Evolutionary conservation across 257 asterid species (phyloP).

Genomic region (Paulownia fortunei): DNA sequence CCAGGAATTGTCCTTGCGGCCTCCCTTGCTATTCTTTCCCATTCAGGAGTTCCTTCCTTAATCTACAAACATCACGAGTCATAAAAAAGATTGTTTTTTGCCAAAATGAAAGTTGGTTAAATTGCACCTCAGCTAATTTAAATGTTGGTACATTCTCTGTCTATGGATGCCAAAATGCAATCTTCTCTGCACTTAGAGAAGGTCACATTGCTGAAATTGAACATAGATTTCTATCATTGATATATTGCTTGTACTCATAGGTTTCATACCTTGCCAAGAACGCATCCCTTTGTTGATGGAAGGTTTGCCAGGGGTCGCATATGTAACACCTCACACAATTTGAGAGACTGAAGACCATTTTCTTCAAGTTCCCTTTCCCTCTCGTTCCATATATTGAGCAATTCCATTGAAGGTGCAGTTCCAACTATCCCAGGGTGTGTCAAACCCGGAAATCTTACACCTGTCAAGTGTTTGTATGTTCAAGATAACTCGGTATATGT

Average conservation of each 20-base stretch:
- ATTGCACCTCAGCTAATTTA: background rate
- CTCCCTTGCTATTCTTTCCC: conserved; percentile 87
- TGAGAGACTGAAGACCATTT: conserved; percentile 66
- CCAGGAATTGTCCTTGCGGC: conserved; percentile 97
- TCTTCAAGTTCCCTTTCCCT: conserved; percentile 78
- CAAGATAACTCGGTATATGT: background rate
- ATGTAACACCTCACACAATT: conserved; percentile 88
- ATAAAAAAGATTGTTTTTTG: background rate
- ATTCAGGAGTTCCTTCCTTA: conserved; percentile 72
- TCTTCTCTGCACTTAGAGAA: no score
- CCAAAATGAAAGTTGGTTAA: background rate
- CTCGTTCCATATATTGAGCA: conserved; percentile 82
- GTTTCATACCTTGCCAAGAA: conserved; percentile 84
- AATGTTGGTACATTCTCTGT: no score
- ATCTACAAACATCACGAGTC: conserved; percentile 50
- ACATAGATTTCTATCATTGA: background rate
- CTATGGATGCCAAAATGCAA: no score
- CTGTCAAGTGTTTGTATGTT: conserved; percentile 35
- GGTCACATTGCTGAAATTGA: no score
- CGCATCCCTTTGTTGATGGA: conserved; percentile 81
- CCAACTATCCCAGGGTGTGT: conserved; percentile 95
- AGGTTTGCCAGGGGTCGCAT: conserved; percentile 83
- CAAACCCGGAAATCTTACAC: conserved; percentile 92
- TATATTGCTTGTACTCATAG: background rate
- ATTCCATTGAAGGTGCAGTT: conserved; percentile 89